Conservation (phyloP, 2,329 filamentous ascomycete genomes). For the Alternaria metachromatica region DNA sequence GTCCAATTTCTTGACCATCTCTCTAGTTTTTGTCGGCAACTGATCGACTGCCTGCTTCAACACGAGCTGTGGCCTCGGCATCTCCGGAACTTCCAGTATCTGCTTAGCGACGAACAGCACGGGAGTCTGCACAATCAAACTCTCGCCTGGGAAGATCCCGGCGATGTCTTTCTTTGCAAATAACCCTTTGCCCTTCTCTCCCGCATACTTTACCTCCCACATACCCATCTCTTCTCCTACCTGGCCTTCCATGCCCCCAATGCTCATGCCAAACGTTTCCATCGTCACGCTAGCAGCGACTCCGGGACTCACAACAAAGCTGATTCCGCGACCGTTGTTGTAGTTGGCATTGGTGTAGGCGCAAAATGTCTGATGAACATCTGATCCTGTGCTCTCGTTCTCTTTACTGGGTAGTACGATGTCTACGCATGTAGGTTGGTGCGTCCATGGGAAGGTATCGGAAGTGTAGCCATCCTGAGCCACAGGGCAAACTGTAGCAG, state of each 20-base stretch:
- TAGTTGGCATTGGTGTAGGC: conserved; percentile 36
- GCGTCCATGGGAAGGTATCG: conserved; percentile 39
- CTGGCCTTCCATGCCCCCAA: conserved; percentile 16
- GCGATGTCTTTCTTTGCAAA: conserved; percentile 29
- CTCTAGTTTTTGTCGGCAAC: conserved; percentile 27
- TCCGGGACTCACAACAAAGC: conserved; percentile 37
- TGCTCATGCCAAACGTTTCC: conserved; percentile 20
- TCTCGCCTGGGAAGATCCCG: conserved; percentile 30
- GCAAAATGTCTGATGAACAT: conserved; percentile 26
- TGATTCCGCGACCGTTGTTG: conserved; percentile 37
- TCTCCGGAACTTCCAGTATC: conserved; percentile 14
- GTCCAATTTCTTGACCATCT: conserved; percentile 22
- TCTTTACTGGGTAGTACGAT: conserved; percentile 11
- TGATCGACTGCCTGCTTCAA: conserved; percentile 30
- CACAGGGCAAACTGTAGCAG: conserved; percentile 27
- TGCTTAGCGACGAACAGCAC: conserved; percentile 29
- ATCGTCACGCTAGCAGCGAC: conserved; percentile 27
- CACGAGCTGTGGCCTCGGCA: conserved; percentile 15
- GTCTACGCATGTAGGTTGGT: conserved; percentile 34
- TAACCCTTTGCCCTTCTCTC: conserved; percentile 33
- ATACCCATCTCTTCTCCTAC: conserved; percentile 22
- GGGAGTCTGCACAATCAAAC: conserved; percentile 33
- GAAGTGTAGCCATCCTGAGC: conserved; percentile 31
- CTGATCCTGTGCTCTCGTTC: conserved; percentile 9
- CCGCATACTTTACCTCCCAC: conserved; percentile 30